A percentile compares a stretch with the other conserved stretches of the same genome.
phyloP scores from a whole-genome alignment of 805 yeast species.

The Candida namnaoensis region DNA sequence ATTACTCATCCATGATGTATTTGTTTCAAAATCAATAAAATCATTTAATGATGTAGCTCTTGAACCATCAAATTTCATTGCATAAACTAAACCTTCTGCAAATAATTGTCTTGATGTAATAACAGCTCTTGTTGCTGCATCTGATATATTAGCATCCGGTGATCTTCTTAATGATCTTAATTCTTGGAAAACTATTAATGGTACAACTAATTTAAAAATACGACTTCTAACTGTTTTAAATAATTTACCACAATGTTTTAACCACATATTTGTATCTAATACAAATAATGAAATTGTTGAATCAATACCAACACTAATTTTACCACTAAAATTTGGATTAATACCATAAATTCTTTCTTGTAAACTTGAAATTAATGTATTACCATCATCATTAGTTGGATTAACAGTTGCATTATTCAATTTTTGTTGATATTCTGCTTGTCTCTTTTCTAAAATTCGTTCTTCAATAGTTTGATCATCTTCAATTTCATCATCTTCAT shows the following conservation, averaged over 20 bases:
- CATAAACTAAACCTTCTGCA: constrained; percentile 43
- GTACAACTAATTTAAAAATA: constrained; percentile 53
- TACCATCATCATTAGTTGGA: background rate
- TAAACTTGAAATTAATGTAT: too few relatives aligned
- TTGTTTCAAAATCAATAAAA: constrained; percentile 65
- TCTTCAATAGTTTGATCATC: constrained; percentile 6
- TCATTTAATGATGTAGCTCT: constrained; percentile 62
- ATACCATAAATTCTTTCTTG: too few relatives aligned
- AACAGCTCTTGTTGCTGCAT: constrained; percentile 75
- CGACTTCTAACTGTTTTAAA: constrained; percentile 58
- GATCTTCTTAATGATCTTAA: constrained; percentile 62
- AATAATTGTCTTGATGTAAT: constrained; percentile 64
- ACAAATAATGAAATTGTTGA: constrained; percentile 48
- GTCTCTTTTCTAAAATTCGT: too few relatives aligned
- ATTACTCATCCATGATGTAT: constrained; percentile 61
- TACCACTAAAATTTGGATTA: constrained; percentile 31
- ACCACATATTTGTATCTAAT: constrained; percentile 73
- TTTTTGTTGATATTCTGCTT: too few relatives aligned
- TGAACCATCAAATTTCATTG: constrained; percentile 63
- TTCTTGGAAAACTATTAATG: constrained; percentile 73
- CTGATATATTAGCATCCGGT: constrained; percentile 64
- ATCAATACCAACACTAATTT: constrained; percentile 51
- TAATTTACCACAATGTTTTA: constrained; percentile 70
- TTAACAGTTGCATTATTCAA: background rate
- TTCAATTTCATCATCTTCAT: constrained; percentile 3